These are phyloP conservation scores for Barnettozyma siamensis DNA, from an alignment of 805 yeast species.

Conservation along the genomic window DNA sequence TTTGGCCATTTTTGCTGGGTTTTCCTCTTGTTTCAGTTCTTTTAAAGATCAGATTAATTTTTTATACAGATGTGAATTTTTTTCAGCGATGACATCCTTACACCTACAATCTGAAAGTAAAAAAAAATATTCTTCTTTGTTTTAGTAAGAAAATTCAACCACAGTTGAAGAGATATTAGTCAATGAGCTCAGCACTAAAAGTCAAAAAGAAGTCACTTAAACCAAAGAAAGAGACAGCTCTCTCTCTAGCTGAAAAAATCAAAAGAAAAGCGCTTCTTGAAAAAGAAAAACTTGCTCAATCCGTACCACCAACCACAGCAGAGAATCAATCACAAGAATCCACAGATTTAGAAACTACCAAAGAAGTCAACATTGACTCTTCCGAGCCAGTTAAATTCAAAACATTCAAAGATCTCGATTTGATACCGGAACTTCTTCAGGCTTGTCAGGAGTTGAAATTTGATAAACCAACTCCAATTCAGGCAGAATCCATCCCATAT, in stretches of 20 bases:
- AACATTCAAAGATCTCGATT: conserved; percentile 51
- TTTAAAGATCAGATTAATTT: not conserved
- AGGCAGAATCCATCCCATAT: conserved; percentile 83
- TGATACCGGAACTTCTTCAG: conserved; percentile 74
- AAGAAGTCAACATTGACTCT: conserved; percentile 10
- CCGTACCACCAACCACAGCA: not conserved
- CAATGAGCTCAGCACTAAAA: not conserved
- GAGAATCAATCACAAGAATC: conserved; percentile 2
- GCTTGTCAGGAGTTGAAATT: conserved; percentile 73
- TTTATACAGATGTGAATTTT: conserved; percentile 10
- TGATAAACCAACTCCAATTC: conserved; percentile 88
- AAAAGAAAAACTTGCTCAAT: conserved; percentile 6
- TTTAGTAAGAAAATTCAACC: too few relatives aligned
- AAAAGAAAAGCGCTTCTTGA: conserved; percentile 34
- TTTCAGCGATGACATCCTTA: conserved; percentile 25
- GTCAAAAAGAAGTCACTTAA: conserved; percentile 23
- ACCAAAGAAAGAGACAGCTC: conserved; percentile 30
- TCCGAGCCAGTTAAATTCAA: conserved; percentile 23
- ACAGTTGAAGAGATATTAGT: too few relatives aligned
- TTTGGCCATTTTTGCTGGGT: conserved; percentile 37
- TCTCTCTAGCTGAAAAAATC: conserved; percentile 53
- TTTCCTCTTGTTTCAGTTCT: not conserved
- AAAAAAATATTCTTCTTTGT: not conserved
- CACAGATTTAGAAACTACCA: conserved; percentile 13
- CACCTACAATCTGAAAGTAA: conserved; percentile 12